Evolutionary conservation across 2,329 filamentous ascomycete genomes (phyloP).

Genomic region (Xylaria sp.): DNA sequence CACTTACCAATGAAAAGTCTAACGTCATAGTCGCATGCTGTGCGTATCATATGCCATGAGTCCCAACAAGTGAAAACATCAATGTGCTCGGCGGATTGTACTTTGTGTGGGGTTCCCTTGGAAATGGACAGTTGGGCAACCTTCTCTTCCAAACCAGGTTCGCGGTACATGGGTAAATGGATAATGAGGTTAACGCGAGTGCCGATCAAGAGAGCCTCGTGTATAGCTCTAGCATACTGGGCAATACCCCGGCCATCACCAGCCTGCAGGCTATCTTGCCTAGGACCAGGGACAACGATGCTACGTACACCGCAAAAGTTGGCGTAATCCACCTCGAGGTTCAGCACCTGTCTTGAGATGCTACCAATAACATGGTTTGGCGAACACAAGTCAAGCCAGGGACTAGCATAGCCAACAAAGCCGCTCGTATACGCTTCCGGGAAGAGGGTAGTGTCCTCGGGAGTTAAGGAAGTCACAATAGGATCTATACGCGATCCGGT

Average conservation of each 20-base stretch:
- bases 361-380: constrained; percentile 83
- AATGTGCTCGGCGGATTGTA: constrained; percentile 61
- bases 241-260: constrained; percentile 64
- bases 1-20: constrained; percentile 85
- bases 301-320: constrained; percentile 92
- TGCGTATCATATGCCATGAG: constrained; percentile 88
- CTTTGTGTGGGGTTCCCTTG: constrained; percentile 48
- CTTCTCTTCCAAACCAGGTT: constrained; percentile 67
- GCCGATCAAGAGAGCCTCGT: constrained; percentile 79
- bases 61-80: constrained; percentile 89
- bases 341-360: constrained; percentile 88
- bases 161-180: constrained; percentile 84
- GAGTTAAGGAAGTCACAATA: constrained; percentile 75
- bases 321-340: constrained; percentile 91
- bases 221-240: constrained; percentile 85
- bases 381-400: constrained; percentile 92
- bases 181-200: constrained; percentile 83
- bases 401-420: constrained; percentile 81
- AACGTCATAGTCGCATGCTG: constrained; percentile 83
- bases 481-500: constrained; percentile 64
- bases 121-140: constrained; percentile 62
- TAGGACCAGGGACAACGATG: constrained; percentile 83
- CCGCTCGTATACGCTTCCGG: constrained; percentile 76
- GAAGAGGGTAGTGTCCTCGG: constrained; percentile 79
- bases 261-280: constrained; percentile 66